Percentiles rank a stretch among this genome's conserved stretches.
These are phyloP conservation scores for Aegle marmelos DNA, from an alignment of 345 rosid species.

Conservation along the genomic window DNA sequence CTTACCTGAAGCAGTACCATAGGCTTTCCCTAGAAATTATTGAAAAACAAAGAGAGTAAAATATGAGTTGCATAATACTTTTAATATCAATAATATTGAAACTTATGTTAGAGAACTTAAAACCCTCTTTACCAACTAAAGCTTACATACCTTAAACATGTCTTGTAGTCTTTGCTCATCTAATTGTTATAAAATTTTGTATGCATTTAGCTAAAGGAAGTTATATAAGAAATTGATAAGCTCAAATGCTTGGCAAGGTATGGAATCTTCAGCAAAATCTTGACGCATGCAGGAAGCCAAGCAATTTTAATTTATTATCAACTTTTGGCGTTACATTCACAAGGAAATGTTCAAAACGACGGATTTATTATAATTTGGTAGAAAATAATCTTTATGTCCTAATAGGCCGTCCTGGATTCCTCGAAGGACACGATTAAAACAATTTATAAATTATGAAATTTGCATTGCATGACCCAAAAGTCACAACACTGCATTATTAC, in stretches of 20 bases:
- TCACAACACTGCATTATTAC: not conserved
- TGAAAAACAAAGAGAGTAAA: too few relatives aligned
- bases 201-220: not conserved
- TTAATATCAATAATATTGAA: not conserved
- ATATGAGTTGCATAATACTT: too few relatives aligned
- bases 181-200: not conserved
- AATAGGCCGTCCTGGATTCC: constrained; percentile 11
- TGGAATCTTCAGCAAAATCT: not conserved
- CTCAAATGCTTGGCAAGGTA: not conserved
- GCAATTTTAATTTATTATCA: too few relatives aligned
- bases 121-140: not conserved
- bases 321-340: not conserved
- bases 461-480: not conserved
- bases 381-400: not conserved
- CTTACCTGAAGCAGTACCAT: too few relatives aligned
- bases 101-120: not conserved
- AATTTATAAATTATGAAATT: not conserved
- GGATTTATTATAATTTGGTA: not conserved
- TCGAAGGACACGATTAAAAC: not conserved
- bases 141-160: not conserved
- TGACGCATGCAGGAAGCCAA: too few relatives aligned
- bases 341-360: not conserved
- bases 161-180: not conserved
- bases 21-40: too few relatives aligned
- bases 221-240: not conserved